Percentiles rank a stretch among this genome's conserved stretches.
Conservation (phyloP, 2,329 filamentous ascomycete species). For the Talaromyces albobiverticillius region DNA sequence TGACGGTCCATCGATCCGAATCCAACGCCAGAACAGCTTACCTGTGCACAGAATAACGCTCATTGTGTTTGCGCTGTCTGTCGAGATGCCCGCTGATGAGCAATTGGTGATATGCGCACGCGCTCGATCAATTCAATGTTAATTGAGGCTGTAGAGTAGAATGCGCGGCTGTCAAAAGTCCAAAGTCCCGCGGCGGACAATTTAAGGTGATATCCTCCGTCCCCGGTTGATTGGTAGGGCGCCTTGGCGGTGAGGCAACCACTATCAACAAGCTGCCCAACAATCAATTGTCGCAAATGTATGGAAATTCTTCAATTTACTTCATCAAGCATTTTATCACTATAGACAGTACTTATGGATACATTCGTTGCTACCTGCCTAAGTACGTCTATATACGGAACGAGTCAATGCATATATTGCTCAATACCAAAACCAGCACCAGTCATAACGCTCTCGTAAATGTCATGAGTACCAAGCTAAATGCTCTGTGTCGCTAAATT, state of each 20-base stretch:
- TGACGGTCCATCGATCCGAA: neutral
- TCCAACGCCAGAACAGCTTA: constrained; percentile 34
- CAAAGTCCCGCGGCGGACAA: no score
- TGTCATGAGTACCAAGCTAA: no score
- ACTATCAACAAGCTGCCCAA: no score
- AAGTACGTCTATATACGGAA: no score
- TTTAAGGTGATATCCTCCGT: neutral
- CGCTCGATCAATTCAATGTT: neutral
- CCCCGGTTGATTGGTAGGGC: neutral
- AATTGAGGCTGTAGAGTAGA: neutral
- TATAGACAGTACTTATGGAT: no score
- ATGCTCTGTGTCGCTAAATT: no score
- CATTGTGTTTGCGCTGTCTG: constrained; percentile 41
- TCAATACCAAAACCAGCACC: neutral
- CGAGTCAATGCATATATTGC: neutral
- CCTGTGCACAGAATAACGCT: constrained; percentile 67
- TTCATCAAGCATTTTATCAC: no score
- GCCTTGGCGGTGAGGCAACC: neutral
- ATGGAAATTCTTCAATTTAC: no score
- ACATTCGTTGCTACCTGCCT: no score
- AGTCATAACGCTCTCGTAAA: neutral
- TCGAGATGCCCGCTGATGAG: neutral
- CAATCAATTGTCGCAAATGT: no score
- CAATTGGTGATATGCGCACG: neutral
- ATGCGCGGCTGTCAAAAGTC: neutral